Evolutionary conservation across 805 yeast species (phyloP).

Genomic region (Metschnikowia picachoensis): DNA sequence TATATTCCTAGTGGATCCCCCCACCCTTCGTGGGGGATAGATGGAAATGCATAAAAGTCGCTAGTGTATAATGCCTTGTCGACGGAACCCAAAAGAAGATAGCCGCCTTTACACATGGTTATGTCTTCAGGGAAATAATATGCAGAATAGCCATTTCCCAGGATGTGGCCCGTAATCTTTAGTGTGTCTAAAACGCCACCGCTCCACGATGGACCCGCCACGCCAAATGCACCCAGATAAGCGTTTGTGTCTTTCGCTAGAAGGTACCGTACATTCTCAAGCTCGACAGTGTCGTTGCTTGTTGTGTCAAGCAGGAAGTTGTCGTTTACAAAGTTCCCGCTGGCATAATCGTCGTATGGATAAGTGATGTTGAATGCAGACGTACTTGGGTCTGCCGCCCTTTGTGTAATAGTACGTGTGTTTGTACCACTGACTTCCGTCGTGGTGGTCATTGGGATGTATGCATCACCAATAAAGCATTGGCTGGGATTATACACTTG

Average conservation of each 20-base stretch:
- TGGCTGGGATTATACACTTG: conserved; percentile 21
- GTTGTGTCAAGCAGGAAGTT: conserved; percentile 15
- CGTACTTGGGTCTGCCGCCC: conserved; percentile 16
- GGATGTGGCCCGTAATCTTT: conserved; percentile 18
- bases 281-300: not conserved
- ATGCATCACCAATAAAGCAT: conserved; percentile 31
- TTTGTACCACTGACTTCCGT: conserved; percentile 4
- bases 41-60: conserved; percentile 45
- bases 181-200: conserved; percentile 29
- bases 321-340: conserved; percentile 26
- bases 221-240: conserved; percentile 33
- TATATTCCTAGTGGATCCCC: conserved; percentile 14
- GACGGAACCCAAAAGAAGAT: conserved; percentile 56
- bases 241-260: conserved; percentile 22
- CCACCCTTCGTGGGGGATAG: conserved; percentile 36
- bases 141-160: conserved; percentile 31
- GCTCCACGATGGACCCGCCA: conserved; percentile 26
- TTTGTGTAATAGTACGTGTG: conserved; percentile 10
- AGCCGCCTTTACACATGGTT: conserved; percentile 21
- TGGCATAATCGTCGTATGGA: conserved; percentile 23
- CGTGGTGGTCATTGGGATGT: conserved; percentile 12
- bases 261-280: conserved; percentile 27
- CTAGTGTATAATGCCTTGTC: conserved; percentile 46
- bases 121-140: conserved; percentile 24
- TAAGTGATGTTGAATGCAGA: conserved; percentile 24